These are phyloP conservation scores for grape (Vitis vinifera) DNA, from an alignment of 164 flowering plant genomes.

Conservation along the genomic window ASM3070453v1 NC_081818.1:12762001-12762500, in stretches of 20 bases:
- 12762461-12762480: too few species aligned
- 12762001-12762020: conserved; percentile 39
- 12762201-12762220: conserved; percentile 62
- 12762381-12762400: not conserved
- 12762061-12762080: conserved; percentile 63
- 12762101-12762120: conserved; percentile 50
- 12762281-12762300: conserved; percentile 74
- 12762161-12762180: conserved; percentile 38
- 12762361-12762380: conserved; percentile 3
- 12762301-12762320: conserved; percentile 54
- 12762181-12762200: conserved; percentile 55
- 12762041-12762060: conserved; percentile 66
- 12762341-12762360: not conserved
- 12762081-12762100: conserved; percentile 38
- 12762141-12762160: conserved; percentile 86
- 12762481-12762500: too few species aligned
- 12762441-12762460: too few species aligned
- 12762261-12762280: conserved; percentile 78
- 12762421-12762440: too few species aligned
- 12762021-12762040: conserved; percentile 28
- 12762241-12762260: conserved; percentile 64
- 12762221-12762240: conserved; percentile 69
- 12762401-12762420: too few species aligned
- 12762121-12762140: conserved; percentile 49
- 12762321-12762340: too few species aligned